phyloP scores from a whole-genome alignment of 2,329 filamentous ascomycete genomes.

The Helminthosporium solani region DNA sequence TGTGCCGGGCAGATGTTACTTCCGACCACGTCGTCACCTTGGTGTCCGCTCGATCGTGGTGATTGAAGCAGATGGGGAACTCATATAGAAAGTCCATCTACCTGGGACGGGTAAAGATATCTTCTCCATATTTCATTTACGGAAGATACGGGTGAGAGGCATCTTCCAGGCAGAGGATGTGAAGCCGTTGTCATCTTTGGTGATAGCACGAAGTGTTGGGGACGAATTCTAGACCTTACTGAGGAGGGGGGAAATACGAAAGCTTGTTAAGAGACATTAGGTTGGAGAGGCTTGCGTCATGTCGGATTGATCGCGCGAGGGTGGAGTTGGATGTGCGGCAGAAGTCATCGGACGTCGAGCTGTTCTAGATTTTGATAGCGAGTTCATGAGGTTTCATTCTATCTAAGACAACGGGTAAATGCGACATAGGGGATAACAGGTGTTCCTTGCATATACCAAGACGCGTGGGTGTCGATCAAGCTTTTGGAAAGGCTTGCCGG shows the following conservation, averaged over 20 bases:
- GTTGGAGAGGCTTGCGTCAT: background rate
- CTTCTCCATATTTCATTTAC: constrained; percentile 4
- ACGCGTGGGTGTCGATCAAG: background rate
- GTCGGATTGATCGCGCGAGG: background rate
- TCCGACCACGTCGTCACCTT: background rate
- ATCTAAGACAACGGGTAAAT: background rate
- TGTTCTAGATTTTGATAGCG: background rate
- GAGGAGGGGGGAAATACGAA: background rate
- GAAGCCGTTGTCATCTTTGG: background rate
- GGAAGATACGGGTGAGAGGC: constrained; percentile 1
- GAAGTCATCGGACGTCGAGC: no score
- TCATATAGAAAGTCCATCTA: constrained; percentile 9
- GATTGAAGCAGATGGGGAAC: constrained; percentile 1
- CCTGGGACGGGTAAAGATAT: background rate
- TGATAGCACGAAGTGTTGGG: no score
- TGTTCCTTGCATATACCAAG: background rate
- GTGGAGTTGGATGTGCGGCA: background rate
- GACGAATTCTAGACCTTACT: background rate
- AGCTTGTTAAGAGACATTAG: background rate
- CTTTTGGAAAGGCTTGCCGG: background rate
- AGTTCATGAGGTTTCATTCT: background rate
- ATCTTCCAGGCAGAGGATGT: background rate
- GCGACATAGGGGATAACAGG: background rate
- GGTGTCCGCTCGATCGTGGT: background rate
- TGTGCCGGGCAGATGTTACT: constrained; percentile 1